phyloP scores from a whole-genome alignment of 768 basidiomycete genomes.

The Lentinula sp. region DNA sequence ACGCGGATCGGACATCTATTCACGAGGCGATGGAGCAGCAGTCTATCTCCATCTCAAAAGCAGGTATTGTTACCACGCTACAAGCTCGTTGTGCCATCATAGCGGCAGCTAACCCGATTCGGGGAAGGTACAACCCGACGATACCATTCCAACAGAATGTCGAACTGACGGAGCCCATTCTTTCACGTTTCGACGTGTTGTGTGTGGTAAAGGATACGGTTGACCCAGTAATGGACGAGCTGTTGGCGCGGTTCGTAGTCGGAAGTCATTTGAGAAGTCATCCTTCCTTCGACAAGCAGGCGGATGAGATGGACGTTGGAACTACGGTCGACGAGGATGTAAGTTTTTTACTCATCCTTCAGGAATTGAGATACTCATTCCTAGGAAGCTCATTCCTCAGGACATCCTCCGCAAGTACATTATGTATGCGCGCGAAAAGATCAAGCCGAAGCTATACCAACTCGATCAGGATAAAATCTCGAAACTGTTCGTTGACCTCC shows the following conservation, averaged over 20 bases:
- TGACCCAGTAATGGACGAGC: slow-evolving; percentile 94
- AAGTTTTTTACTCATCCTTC: slow-evolving; percentile 22
- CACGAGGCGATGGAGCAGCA: slow-evolving; percentile 99
- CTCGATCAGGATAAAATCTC: slow-evolving; percentile 95
- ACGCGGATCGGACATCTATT: slow-evolving; percentile 94
- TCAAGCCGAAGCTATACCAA: slow-evolving; percentile 89
- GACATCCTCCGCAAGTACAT: slow-evolving; percentile 96
- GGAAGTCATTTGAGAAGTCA: slow-evolving; percentile 94
- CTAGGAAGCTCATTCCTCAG: slow-evolving; percentile 85
- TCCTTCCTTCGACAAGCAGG: slow-evolving; percentile 81
- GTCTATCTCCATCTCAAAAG: slow-evolving; percentile 97
- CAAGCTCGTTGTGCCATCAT: slow-evolving; percentile 97
- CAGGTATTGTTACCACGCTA: slow-evolving; percentile 96
- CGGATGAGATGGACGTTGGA: slow-evolving; percentile 91
- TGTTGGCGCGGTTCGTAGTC: slow-evolving; percentile 96
- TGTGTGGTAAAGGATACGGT: slow-evolving; percentile 98
- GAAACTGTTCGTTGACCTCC: slow-evolving; percentile 89
- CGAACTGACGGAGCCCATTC: slow-evolving; percentile 94
- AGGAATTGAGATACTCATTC: background rate
- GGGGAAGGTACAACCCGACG: slow-evolving; percentile 96
- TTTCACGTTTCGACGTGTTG: slow-evolving; percentile 96
- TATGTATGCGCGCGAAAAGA: slow-evolving; percentile 95
- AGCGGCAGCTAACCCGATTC: slow-evolving; percentile 95
- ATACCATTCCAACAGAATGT: slow-evolving; percentile 99
- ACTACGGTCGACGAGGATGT: slow-evolving; percentile 89